Evolutionary conservation across 2,329 filamentous ascomycete species (phyloP), one percentile per base, ranked within the genome.

Genomic region (Chrysoporthe cubensis): DNA sequence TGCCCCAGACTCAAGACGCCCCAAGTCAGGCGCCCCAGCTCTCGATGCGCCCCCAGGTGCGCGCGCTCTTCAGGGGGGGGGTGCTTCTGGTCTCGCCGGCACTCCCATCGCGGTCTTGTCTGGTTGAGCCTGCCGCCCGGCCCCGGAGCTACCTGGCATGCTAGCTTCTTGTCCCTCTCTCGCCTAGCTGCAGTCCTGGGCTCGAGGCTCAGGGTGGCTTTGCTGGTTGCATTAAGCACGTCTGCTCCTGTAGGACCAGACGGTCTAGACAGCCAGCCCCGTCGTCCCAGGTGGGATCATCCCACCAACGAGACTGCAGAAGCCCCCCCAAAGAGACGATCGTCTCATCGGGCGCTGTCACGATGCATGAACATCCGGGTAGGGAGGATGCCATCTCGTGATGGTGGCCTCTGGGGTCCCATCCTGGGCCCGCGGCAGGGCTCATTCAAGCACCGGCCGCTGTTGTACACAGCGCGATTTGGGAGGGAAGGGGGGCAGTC

Each of bases 1-100:
- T 62, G 64, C 58, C 69, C 62, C 46, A 67, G 66, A 64, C 66
- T 66, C 56, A 40, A 7, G 56, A 21, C 26, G 32, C 18, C 54
- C 37, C 54, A 14, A 34, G 56, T n/a, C 32, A 21, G n/a, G 40
- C 34, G 56, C 6, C 40, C 37, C 56, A 42, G 34, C 34, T 42
- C 32, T 58, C n/a, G 46, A 50, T 40, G 37, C 37, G 37, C 37
- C 37, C 5, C 26, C 50, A 32, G 4, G 21, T 54, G 26, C 50
- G 26, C 50, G 50, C 13, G 4, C 16, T 34, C 32, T 32, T 5
- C 11, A 26, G 32, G 50, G 50, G 32, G 48, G 48, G 48, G 48
- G 26, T 26, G 26, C 26, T 26, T 57, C 32, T 32, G 40, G 54
- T 37, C 34, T 57, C 1, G 34, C 54, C n/a, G 54, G 54, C 52